A percentile compares a stretch with the other conserved stretches of the same genome.
Conservation (phyloP, 441 rosid species). For the California macrophylla region DNA sequence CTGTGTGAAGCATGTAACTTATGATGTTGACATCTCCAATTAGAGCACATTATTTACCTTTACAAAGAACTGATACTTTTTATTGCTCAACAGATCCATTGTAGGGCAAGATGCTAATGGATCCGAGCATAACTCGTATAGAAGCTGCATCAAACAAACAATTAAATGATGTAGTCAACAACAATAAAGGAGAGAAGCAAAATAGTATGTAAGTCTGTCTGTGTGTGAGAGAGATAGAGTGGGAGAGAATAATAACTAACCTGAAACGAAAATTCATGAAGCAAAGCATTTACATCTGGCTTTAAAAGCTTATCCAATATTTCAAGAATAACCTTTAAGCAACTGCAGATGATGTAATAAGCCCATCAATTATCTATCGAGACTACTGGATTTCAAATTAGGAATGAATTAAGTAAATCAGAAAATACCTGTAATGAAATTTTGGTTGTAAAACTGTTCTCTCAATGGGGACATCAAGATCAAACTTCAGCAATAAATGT, state of each 20-base stretch:
- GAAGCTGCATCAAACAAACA: slow-evolving; percentile 47
- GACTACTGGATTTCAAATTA: background rate
- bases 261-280: slow-evolving; percentile 93
- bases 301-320: slow-evolving; percentile 64
- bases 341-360: slow-evolving; percentile 40
- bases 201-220: background rate
- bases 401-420: slow-evolving; percentile 1
- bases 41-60: slow-evolving; percentile 34
- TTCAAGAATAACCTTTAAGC: slow-evolving; percentile 91
- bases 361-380: slow-evolving; percentile 4
- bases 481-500: slow-evolving; percentile 86
- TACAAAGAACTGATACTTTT: slow-evolving; percentile 71
- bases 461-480: slow-evolving; percentile 67
- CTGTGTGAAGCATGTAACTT: slow-evolving; percentile 6
- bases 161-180: background rate
- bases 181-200: background rate
- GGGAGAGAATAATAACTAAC: slow-evolving; percentile 27
- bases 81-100: slow-evolving; percentile 77
- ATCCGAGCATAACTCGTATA: slow-evolving; percentile 80
- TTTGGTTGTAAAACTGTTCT: slow-evolving; percentile 84
- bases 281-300: slow-evolving; percentile 69
- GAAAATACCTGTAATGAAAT: slow-evolving; percentile 76
- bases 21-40: slow-evolving; percentile 14
- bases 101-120: slow-evolving; percentile 72
- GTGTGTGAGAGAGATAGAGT: background rate